A percentile compares a stretch with the other conserved stretches of the same genome.
Evolutionary conservation across 140 eudicot genomes (phyloP).

Genomic region (Anethum foeniculum): DNA sequence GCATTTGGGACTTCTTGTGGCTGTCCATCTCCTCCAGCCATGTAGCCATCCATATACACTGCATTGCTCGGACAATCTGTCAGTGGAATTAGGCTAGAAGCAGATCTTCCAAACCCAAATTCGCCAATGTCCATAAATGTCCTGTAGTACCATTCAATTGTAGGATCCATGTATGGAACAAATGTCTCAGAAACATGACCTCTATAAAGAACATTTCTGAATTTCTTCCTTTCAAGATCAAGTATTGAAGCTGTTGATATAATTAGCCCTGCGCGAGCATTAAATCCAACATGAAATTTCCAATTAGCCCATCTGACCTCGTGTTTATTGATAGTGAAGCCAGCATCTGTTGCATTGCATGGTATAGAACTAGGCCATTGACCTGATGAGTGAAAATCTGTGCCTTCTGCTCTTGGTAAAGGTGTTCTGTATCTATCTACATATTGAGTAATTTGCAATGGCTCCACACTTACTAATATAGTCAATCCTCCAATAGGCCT

Average conservation of each 20-base stretch:
- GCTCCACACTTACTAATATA: constrained; percentile 46
- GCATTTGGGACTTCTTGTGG: constrained; percentile 39
- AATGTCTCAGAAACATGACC: constrained; percentile 87
- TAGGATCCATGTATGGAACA: constrained; percentile 93
- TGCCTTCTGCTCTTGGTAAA: constrained; percentile 50
- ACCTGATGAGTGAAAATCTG: constrained; percentile 36
- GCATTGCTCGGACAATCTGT: constrained; percentile 70
- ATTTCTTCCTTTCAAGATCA: constrained; percentile 32
- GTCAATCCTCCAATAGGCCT: constrained; percentile 77
- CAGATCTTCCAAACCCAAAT: constrained; percentile 77
- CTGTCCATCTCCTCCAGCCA: constrained; percentile 60
- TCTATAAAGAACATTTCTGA: constrained; percentile 56
- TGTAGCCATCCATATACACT: constrained; percentile 54
- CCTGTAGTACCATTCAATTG: constrained; percentile 64
- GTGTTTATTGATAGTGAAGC: constrained; percentile 29
- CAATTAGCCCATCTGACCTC: constrained; percentile 62
- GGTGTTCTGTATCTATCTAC: constrained; percentile 26
- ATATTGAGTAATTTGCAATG: constrained; percentile 27
- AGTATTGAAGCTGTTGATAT: constrained; percentile 59
- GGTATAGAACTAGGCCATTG: constrained; percentile 21
- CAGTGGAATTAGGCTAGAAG: constrained; percentile 47
- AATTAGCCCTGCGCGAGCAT: constrained; percentile 73
- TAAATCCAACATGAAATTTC: constrained; percentile 67
- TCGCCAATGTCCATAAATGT: constrained; percentile 81
- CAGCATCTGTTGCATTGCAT: constrained; percentile 25